Base-by-base conservation (phyloP, 2,329 filamentous ascomycete genomes). In the Clonostachys rhizophaga region DNA sequence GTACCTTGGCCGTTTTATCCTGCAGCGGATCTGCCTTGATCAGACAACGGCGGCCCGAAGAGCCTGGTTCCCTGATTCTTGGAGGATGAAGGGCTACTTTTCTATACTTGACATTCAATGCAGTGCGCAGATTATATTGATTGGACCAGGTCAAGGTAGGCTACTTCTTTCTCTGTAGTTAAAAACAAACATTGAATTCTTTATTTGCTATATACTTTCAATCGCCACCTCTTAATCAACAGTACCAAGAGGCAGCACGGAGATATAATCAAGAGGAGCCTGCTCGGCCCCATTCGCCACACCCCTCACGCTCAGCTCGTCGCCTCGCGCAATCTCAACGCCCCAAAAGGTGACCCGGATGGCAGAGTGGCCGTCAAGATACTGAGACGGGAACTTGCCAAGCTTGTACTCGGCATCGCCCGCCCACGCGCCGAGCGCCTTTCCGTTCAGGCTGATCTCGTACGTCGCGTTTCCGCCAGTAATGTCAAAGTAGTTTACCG, bases 181-280 rank as follows among this genome's bases (percentile, higher is more conserved):
- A 30, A 10, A 10, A 30, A 10, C 24, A 10, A 30, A 5, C 24
- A 30, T 4, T 30, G 8, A 10, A 44, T 9, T 34, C 24, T n/a
- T 14, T 34, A 35, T n/a, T 44, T n/a, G 14, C n/a, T 16, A 34
- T 16, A 8, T n/a, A 13, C 10, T n/a, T 17, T 7, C 12, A 30
- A n/a, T 10, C n/a, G 18, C 14, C 18, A 14, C 24, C 16, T 40
- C 18, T 36, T 65, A 84, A 59, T 84, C 81, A 13, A 81, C 66
- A 20, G 79, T 60, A 0, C 79, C 81, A 4, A 62, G 55, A 0
- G 84, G 84, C 49, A 88, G 58, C 43, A 89, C 63, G 5, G 75
- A 74, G 40, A 88, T 63, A 60, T 88, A 88, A 64, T 89, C 84
- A 50, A 89, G 46, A 5, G 84, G 81, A 45, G 84, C 85, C 11